Conservation (phyloP, 768 basidiomycete genomes). For the Mycena metata region DNA sequence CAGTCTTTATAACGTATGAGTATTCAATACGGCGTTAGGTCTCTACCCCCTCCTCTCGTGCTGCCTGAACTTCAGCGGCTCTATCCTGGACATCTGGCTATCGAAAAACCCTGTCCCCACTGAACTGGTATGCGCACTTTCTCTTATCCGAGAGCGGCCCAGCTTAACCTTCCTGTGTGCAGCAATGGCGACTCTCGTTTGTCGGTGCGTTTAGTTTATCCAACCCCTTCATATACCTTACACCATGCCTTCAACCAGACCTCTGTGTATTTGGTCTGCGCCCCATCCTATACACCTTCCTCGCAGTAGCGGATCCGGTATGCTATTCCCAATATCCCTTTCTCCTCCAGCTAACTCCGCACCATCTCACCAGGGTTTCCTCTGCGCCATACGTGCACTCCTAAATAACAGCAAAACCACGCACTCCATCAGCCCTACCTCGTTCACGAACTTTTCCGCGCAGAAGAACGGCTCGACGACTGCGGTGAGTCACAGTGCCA, state of each 20-base stretch:
- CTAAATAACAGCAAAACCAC: neutral
- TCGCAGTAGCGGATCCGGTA: slow-evolving; percentile 18
- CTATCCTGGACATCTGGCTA: slow-evolving; percentile 3
- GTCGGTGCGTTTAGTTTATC: slow-evolving; percentile 17
- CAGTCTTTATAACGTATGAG: neutral
- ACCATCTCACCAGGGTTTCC: slow-evolving; percentile 8
- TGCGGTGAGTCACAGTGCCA: slow-evolving; percentile 8
- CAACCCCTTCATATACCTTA: neutral
- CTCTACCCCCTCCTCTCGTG: slow-evolving; percentile 14
- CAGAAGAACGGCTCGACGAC: slow-evolving; percentile 1
- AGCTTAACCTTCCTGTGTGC: neutral
- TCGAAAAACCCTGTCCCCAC: neutral
- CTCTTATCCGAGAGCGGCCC: neutral
- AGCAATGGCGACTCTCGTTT: slow-evolving; percentile 15
- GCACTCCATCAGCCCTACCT: neutral
- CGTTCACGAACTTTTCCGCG: slow-evolving; percentile 5
- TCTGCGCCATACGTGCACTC: slow-evolving; percentile 9
- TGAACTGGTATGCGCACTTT: too few relatives aligned
- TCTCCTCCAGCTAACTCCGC: neutral
- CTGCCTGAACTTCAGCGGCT: slow-evolving; percentile 1
- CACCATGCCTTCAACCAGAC: neutral
- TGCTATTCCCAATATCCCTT: neutral
- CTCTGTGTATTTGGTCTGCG: slow-evolving; percentile 12
- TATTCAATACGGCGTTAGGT: neutral
- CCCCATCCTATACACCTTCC: slow-evolving; percentile 17